Percentiles rank a stretch among this genome's conserved stretches.
Conservation (phyloP, 148 eudicot genomes). For the Heliosperma pusillum region DNA sequence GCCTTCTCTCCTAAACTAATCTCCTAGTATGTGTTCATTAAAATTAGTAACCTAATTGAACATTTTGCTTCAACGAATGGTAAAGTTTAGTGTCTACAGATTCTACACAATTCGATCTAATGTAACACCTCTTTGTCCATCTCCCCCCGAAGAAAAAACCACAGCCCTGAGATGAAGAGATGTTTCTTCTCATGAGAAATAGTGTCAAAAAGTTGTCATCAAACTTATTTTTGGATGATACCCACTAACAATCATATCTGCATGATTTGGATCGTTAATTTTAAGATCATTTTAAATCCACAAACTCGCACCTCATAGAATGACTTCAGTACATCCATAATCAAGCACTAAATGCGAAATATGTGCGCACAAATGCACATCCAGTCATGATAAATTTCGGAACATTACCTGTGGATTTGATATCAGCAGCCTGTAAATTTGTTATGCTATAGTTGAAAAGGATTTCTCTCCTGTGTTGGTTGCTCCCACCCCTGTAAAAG, state of each 20-base stretch:
- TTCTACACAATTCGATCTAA: neutral
- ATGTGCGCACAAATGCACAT: neutral
- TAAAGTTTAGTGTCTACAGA: neutral
- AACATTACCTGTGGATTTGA: slow-evolving; percentile 21
- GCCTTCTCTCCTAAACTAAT: neutral
- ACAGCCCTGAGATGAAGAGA: neutral
- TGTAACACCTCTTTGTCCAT: neutral
- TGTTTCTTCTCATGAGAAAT: neutral
- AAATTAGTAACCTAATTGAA: neutral
- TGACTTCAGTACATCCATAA: neutral
- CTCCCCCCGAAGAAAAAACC: neutral
- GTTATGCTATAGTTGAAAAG: slow-evolving; percentile 40
- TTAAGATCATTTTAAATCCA: neutral
- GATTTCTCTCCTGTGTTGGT: slow-evolving; percentile 81
- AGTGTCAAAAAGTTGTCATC: neutral
- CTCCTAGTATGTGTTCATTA: neutral
- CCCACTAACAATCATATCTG: neutral
- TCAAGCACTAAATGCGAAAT: neutral
- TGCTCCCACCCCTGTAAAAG: slow-evolving; percentile 73
- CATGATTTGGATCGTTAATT: neutral
- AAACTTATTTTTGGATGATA: neutral
- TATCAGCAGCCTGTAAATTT: slow-evolving; percentile 17
- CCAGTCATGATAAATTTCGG: neutral
- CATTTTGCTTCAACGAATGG: neutral
- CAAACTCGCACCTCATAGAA: neutral